A percentile compares a stretch with the other conserved stretches of the same genome.
phyloP scores from a whole-genome alignment of 371 early-diverging fungal species.

The Blastocladiella emersonii region DNA sequence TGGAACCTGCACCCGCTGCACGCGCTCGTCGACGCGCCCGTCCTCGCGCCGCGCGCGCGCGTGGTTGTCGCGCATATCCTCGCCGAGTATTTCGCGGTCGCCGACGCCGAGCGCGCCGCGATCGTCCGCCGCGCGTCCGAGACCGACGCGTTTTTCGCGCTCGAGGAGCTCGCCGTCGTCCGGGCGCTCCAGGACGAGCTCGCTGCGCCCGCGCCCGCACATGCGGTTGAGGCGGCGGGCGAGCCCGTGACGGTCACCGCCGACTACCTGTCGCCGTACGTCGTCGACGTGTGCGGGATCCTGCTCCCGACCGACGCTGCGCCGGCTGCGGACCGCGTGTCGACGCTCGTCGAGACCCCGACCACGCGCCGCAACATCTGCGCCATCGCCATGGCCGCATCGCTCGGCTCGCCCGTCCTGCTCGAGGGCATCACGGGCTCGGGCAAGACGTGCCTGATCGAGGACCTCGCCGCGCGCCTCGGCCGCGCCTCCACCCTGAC shows the following conservation, averaged over 20 bases:
- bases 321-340: no score
- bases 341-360: slow-evolving; percentile 44
- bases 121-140: no score
- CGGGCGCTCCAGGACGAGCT: background rate
- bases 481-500: slow-evolving; percentile 31
- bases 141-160: background rate
- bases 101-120: background rate
- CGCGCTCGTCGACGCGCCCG: no score
- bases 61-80: no score
- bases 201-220: background rate
- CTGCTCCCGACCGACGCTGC: slow-evolving; percentile 8
- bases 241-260: background rate
- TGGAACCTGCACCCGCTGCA: no score
- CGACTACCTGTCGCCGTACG: background rate
- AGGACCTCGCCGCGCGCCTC: slow-evolving; percentile 57
- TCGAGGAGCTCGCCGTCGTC: background rate
- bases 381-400: slow-evolving; percentile 65
- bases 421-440: slow-evolving; percentile 85
- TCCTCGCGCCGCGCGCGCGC: background rate
- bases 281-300: slow-evolving; percentile 8
- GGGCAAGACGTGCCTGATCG: slow-evolving; percentile 91
- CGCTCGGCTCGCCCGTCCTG: slow-evolving; percentile 68
- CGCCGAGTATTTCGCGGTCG: background rate
- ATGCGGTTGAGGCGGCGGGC: background rate
- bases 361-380: slow-evolving; percentile 59